Base-by-base conservation (phyloP, 495 filamentous ascomycete genomes). In the Gamarada debralockiae region DNA sequence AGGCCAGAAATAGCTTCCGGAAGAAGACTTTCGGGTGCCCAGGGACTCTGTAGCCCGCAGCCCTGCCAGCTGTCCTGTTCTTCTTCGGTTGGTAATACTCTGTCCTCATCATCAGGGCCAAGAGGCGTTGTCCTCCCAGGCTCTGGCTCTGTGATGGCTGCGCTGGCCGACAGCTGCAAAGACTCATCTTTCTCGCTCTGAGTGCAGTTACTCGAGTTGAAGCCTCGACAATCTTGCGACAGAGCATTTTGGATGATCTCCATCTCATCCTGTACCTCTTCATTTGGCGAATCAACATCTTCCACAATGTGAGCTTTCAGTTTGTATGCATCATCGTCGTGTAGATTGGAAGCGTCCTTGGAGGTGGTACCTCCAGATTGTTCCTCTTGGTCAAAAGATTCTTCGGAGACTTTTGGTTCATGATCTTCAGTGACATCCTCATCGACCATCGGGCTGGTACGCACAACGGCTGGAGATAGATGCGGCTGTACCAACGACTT, bases 31-130 rank as follows among this genome's bases (percentile, higher is more conserved):
- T 44, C 22, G 2, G 14, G n/a, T 22, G 52, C 52, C 59, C 59
- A 62, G 4, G 59, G 59, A 29, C 50, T 62, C 20, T 62, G 59
- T 9, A 44, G 48, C 5, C 20, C 56, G 41, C 20, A 33, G 3
- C 25, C 38, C 50, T 44, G 13, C 57, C 52, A 45, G 38, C 57
- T 61, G 13, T 25, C 36, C 1, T 53, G 41, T 15, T 37, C 48
- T 14, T 50, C 46, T 48, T 25, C 45, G 34, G 15, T 17, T 33
- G 2, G 13, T 48, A 36, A 14, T 9, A 25, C 12, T n/a, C 5
- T 2, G 9, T n/a, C 4, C 10, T 14, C 20, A 27, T 3, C 22
- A 14, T n/a, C 13, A 8, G 42, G 4, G 2, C 10, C 23, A 24
- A 29, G 27, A 29, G 5, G 27, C 10, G 27, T 4, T 29, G 27